A percentile compares a stretch with the other conserved stretches of the same genome.
phyloP scores from a whole-genome alignment of 1,284 basidiomycete species.

The Retiboletus flavoniger region DNA sequence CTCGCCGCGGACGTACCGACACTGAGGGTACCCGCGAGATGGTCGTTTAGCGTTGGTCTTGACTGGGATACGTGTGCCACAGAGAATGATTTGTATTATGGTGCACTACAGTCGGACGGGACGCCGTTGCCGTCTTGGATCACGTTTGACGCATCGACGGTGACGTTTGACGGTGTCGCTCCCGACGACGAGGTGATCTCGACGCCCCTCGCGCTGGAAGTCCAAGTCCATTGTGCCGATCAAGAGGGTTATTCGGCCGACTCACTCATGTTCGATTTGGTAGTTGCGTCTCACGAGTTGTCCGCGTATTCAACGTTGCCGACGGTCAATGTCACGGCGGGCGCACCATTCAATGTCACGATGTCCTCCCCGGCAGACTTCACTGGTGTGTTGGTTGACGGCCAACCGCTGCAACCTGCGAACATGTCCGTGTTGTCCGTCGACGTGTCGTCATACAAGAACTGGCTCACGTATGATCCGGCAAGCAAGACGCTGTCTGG shows the following conservation, averaged over 20 bases:
- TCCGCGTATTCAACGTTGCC: constrained; percentile 48
- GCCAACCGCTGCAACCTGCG: constrained; percentile 48
- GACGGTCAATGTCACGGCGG: constrained; percentile 65
- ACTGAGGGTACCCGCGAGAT: constrained; percentile 74
- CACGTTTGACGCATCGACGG: constrained; percentile 59
- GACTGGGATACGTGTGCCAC: constrained; percentile 63
- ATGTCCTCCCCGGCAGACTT: constrained; percentile 60
- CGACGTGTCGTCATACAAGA: constrained; percentile 52
- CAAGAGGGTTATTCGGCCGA: constrained; percentile 60
- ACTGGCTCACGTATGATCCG: constrained; percentile 68
- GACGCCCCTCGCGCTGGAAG: constrained; percentile 44
- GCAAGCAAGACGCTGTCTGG: constrained; percentile 61
- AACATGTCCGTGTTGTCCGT: constrained; percentile 54
- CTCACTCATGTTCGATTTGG: constrained; percentile 52
- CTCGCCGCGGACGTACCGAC: constrained; percentile 54
- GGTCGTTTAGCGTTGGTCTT: constrained; percentile 93
- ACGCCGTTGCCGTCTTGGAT: constrained; percentile 77
- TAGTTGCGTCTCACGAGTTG: constrained; percentile 65
- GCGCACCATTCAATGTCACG: constrained; percentile 54
- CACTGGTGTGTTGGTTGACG: constrained; percentile 61
- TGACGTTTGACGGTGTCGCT: constrained; percentile 80
- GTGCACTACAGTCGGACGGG: constrained; percentile 64
- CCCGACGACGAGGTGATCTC: constrained; percentile 46
- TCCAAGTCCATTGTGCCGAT: constrained; percentile 66
- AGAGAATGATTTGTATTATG: constrained; percentile 59